These are phyloP conservation scores for Aphanomyces stellatus DNA, from an alignment of 352 stramenopile genomes.

Conservation along the genomic window DNA sequence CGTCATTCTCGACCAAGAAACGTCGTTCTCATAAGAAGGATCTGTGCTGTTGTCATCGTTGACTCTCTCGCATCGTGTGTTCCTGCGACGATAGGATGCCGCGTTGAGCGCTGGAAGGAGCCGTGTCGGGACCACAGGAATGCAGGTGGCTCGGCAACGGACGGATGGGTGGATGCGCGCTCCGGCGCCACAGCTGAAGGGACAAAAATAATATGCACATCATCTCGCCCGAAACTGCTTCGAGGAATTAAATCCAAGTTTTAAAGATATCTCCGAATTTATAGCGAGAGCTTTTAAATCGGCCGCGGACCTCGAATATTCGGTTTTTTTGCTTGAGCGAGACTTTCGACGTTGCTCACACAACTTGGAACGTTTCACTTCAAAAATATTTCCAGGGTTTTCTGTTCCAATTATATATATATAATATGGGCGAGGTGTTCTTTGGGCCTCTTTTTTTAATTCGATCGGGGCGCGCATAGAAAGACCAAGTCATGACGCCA, in stretches of 20 bases:
- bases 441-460: not conserved
- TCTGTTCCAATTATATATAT: conserved; percentile 14
- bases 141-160: no score
- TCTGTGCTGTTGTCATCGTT: no score
- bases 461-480: not conserved
- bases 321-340: conserved; percentile 6
- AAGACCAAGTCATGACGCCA: not conserved
- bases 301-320: not conserved
- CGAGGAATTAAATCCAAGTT: not conserved
- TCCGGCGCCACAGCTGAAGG: not conserved
- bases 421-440: not conserved
- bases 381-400: conserved; percentile 15
- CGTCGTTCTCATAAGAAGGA: no score
- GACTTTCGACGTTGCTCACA: conserved; percentile 21
- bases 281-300: not conserved
- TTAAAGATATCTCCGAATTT: not conserved
- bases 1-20: no score
- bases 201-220: no score
- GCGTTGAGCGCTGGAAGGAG: no score
- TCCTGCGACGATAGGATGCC: no score
- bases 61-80: no score
- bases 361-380: conserved; percentile 16
- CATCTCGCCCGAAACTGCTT: conserved; percentile 3
- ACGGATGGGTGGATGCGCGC: not conserved
- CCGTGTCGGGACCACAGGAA: no score